phyloP scores from a whole-genome alignment of 768 basidiomycete species.

The Agaricus sinodeliciosus region DNA sequence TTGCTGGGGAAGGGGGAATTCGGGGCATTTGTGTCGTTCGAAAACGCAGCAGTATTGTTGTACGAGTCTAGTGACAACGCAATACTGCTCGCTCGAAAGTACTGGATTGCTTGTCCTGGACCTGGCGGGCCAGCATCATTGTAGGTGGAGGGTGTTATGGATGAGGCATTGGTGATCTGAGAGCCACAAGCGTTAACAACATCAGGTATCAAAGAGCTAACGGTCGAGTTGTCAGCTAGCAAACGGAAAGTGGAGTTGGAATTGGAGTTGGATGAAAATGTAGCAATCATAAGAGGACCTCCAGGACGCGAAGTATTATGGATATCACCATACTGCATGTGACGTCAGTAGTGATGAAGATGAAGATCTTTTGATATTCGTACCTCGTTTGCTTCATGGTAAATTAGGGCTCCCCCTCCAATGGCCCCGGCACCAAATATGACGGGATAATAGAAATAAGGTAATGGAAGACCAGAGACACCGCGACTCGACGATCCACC shows the following conservation, averaged over 20 bases:
- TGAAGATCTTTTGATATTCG: background rate
- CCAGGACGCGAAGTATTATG: conserved; percentile 44
- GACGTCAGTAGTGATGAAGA: background rate
- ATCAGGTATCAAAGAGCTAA: conserved; percentile 34
- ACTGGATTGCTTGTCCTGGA: conserved; percentile 56
- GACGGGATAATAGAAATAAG: conserved; percentile 63
- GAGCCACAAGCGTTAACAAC: conserved; percentile 35
- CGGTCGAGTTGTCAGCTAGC: conserved; percentile 41
- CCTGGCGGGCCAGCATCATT: conserved; percentile 27
- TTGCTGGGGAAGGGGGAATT: conserved; percentile 45
- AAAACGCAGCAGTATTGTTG: conserved; percentile 50
- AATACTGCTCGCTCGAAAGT: conserved; percentile 62
- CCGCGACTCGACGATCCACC: conserved; percentile 33
- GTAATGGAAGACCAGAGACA: conserved; percentile 45
- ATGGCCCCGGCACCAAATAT: conserved; percentile 31
- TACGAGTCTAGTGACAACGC: conserved; percentile 59
- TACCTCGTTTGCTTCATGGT: conserved; percentile 28
- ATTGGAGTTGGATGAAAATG: conserved; percentile 31
- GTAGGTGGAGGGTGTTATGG: conserved; percentile 21
- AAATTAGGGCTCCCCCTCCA: conserved; percentile 17
- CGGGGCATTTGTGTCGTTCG: conserved; percentile 29
- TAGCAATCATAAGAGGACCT: conserved; percentile 36
- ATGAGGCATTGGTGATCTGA: conserved; percentile 16
- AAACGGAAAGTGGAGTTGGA: conserved; percentile 38
- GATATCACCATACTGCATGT: conserved; percentile 21